A percentile compares a stretch with the other conserved stretches of the same genome.
Evolutionary conservation across 768 basidiomycete species (phyloP).

Genomic region (Cubamyces lactineus): DNA sequence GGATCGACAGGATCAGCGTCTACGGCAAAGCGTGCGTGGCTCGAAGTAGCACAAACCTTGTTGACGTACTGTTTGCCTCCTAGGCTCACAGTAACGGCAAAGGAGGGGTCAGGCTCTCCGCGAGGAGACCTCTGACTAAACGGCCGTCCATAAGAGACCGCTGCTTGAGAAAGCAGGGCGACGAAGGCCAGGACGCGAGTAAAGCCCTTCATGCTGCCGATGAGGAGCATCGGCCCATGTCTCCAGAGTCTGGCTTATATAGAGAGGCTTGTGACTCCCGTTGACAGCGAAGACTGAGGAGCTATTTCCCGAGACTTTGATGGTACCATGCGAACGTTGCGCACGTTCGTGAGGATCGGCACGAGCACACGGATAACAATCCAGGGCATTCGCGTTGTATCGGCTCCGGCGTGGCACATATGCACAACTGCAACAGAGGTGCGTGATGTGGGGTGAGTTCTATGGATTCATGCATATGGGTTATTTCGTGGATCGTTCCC

Average conservation of each 20-base stretch:
- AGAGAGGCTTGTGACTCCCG: neutral
- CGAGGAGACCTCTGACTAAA: neutral
- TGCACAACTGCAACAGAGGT: too few relatives aligned
- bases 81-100: constrained; percentile 38
- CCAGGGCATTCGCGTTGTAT: too few relatives aligned
- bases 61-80: constrained; percentile 48
- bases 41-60: constrained; percentile 35
- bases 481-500: too few relatives aligned
- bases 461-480: too few relatives aligned
- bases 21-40: neutral
- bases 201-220: neutral
- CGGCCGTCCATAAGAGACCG: neutral
- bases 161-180: neutral
- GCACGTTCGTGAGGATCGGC: constrained; percentile 6
- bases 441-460: too few relatives aligned
- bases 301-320: neutral
- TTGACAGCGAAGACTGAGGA: neutral
- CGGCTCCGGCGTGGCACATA: too few relatives aligned
- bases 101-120: constrained; percentile 29
- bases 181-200: neutral
- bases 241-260: neutral
- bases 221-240: neutral
- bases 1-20: neutral
- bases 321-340: constrained; percentile 6
- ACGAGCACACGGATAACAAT: neutral